A percentile compares a stretch with the other conserved stretches of the same genome.
Evolutionary conservation across 1,284 basidiomycete genomes (phyloP).

Genomic region (Microbotryum intermedium): DNA sequence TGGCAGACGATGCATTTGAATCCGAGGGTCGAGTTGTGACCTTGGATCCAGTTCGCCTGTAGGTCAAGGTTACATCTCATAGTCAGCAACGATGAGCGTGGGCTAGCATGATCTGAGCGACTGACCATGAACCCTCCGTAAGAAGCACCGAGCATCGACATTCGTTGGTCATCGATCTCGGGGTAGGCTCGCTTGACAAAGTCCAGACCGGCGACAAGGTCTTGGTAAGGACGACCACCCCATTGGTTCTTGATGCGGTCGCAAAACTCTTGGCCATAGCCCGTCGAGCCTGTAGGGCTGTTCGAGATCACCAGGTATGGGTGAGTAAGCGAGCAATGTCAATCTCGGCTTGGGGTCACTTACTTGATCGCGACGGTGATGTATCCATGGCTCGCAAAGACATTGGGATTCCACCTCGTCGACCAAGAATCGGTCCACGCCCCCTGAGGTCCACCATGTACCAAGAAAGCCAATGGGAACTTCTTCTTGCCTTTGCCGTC

Average conservation of each 20-base stretch:
- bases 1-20: slow-evolving; percentile 74
- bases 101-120: no score
- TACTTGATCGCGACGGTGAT: slow-evolving; percentile 68
- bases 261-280: slow-evolving; percentile 52
- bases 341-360: slow-evolving; percentile 76
- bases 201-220: slow-evolving; percentile 32
- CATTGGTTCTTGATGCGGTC: slow-evolving; percentile 54
- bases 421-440: slow-evolving; percentile 78
- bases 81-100: neutral
- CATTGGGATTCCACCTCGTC: slow-evolving; percentile 72
- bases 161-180: slow-evolving; percentile 68
- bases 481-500: slow-evolving; percentile 46
- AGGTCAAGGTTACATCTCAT: slow-evolving; percentile 37
- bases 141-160: slow-evolving; percentile 47
- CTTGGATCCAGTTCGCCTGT: slow-evolving; percentile 72
- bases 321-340: slow-evolving; percentile 23
- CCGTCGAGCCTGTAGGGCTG: slow-evolving; percentile 44
- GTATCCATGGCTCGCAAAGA: slow-evolving; percentile 53
- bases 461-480: slow-evolving; percentile 63
- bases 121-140: slow-evolving; percentile 39
- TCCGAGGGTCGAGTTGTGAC: slow-evolving; percentile 70
- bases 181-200: slow-evolving; percentile 26
- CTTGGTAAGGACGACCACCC: slow-evolving; percentile 50
- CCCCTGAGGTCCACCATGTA: slow-evolving; percentile 62
- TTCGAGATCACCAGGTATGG: slow-evolving; percentile 74